Evolutionary conservation across 78 protist species (phyloP), one percentile per base, ranked within the genome.

Genomic region (Dictyostelium brefeldianum): DNA sequence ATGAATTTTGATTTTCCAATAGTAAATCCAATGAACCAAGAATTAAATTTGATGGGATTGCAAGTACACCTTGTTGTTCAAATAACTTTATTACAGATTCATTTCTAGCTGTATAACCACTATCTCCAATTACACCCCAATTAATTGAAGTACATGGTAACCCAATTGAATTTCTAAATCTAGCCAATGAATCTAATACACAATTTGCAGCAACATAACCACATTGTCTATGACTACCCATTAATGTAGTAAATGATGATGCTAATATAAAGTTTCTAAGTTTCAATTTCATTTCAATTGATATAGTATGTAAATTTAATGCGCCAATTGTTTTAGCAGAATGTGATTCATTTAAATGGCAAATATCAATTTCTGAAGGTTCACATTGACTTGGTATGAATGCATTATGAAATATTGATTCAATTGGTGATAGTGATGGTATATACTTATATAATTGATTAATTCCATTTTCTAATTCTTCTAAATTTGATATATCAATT

Each of bases 71-170:
- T n/a, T n/a, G 20, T 59, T 6, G 22, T 15, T 15, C 11, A n/a
- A 59, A 7, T 18, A n/a, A 25, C 3, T 59, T 22, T 43, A 5
- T 20, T 0, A 80, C 65, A 8, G 54, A 51, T 65, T 80, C 75
- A 64, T 59, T 65, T 22, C 65, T 70, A 5, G 56, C 59, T 0
- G 64, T 75, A 22, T 80, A 57, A 14, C 87, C 56, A 51, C 56
- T 12, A 51, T 51, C n/a, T 51, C 15, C 56, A 51, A 51, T 51
- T 51, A 12, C n/a, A 14, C n/a, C 10, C 10, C 10, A 51, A 51
- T 51, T 51, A 1, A 51, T 51, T 51, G 56, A 51, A 51, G 15
- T 51, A 51, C 56, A 51, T 51, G 56, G 56, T 51, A 51, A 8
- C 4, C 4, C 56, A 36, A 36, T 36, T 3, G n/a, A 22, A 6